These are phyloP conservation scores for Pseudogymnoascus sp. DNA, from an alignment of 2,329 filamentous ascomycete species.

Conservation along the genomic window DNA sequence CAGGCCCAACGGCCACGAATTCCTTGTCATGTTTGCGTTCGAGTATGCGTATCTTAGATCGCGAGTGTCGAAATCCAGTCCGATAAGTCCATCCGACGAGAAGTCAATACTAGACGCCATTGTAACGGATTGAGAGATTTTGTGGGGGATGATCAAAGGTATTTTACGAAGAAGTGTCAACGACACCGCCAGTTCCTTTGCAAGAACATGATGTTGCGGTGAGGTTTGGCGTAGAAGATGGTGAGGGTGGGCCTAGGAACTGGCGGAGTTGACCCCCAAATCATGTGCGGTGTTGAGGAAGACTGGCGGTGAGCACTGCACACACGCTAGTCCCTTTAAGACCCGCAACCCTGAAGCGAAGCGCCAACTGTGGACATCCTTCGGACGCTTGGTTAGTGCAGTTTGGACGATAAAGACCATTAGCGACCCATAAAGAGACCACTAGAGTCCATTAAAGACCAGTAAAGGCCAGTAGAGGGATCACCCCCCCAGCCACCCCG, in stretches of 20 bases:
- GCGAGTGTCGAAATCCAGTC: constrained; percentile 53
- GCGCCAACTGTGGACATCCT: neutral
- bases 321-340: neutral
- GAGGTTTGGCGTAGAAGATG: constrained; percentile 27
- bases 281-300: constrained; percentile 5
- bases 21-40: constrained; percentile 35
- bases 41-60: constrained; percentile 46
- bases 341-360: constrained; percentile 4
- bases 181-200: constrained; percentile 30
- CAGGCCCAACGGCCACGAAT: constrained; percentile 29
- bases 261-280: constrained; percentile 12
- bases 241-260: constrained; percentile 21
- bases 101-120: constrained; percentile 52
- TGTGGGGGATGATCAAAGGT: constrained; percentile 34
- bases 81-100: constrained; percentile 54
- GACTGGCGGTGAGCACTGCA: constrained; percentile 11
- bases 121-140: constrained; percentile 28
- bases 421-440: too few species aligned
- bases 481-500: constrained; percentile 6
- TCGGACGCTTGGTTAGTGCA: neutral
- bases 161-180: constrained; percentile 34
- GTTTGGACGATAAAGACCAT: neutral
- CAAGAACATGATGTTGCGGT: constrained; percentile 25
- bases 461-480: neutral
- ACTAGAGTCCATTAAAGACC: too few species aligned